Evolutionary conservation across 306 rosid genomes (phyloP), one percentile per base, ranked within the genome.

Genomic region (Gastrolobium bilobum): DNA sequence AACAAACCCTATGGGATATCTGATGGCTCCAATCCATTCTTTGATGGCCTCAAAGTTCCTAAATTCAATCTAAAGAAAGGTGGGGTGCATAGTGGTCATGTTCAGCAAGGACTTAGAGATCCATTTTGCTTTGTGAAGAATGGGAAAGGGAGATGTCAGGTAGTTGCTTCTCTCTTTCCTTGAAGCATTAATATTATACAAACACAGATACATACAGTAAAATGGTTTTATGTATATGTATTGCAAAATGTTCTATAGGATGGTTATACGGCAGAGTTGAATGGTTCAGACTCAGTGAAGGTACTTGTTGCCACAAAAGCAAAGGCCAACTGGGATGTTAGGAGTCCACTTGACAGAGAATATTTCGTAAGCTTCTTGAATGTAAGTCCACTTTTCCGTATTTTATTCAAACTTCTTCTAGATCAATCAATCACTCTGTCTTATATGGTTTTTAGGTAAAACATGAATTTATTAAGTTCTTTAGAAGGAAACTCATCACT

Each of bases 301-400:
- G 92, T 93, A 71, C 97, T 95, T 63, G 96, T 95, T 43, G 99
- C 98, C 44, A 93, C 90, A 76, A 89, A 84, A 84, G 96, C 99
- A 63, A 95, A 90, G 85, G 77, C 91, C 29, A 91, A 91, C 81
- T 39, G 20, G 42, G 89, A 91, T 71, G 70, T 44, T 53, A 37
- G 31, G 47, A 89, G 91, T 81, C 59, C 81, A 71, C 93, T 93
- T 64, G 79, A 88, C 84, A 93, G 90, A 80, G 94, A 91, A 80
- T 95, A 82, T 79, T 95, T 72, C 74, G 80, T 11, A 79, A 89
- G 87, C 80, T 91, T 95, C 84, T 81, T 95, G 82, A 86, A 89
- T 57, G 99, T 95, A 79, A 73, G 92, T 75, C 38, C 47, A 60
- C 10, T 48, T 9, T 42, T 70, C 30, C 33, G 10, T 7, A 37